Evolutionary conservation across 306 rosid species (phyloP), one percentile per base, ranked within the genome.

Genomic region (Cicer bijugum): DNA sequence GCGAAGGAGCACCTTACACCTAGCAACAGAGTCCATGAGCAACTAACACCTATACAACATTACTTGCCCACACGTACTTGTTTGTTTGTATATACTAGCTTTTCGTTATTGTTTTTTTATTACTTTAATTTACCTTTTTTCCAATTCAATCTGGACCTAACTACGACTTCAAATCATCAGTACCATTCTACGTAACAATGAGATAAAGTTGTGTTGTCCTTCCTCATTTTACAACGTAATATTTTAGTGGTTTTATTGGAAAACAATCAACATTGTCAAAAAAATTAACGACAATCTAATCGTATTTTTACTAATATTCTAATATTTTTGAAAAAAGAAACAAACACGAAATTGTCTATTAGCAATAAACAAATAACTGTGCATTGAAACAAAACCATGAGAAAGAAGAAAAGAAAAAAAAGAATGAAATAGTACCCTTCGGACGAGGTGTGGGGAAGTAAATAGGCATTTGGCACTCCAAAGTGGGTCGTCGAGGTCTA

Each of bases 391-490:
- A 53, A 47, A 14, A 15, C n/a, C 1, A 6, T 10, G 6, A 40
- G 19, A 46, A 45, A 45, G 28, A 58, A 37, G 57, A 5, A 1
- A 17, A n/a, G n/a, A n/a, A n/a, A n/a, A n/a, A n/a, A n/a, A n/a
- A n/a, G n/a, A 53, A 9, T 46, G 45, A 9, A 23, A 3, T 0
- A 14, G 76, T 86, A 93, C 98, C 90, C 92, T 84, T 74, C 90
- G 75, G 38, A 91, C 87, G 16, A 94, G 94, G 37, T 94, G 95
- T 2, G 98, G 85, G 0, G 97, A 89, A 33, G 51, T 80, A 58
- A 91, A 28, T 38, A 94, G 97, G 86, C 97, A 94, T 80, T 88
- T 94, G 79, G 97, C 94, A 82, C 98, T 91, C 98, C 98, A 94
- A 1, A 94, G 89, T 67, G 96, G 89, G 73, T 94, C 98, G 69